phyloP scores from a whole-genome alignment of 2,329 filamentous ascomycete genomes.

The Phaeoacremonium minimum region DNA sequence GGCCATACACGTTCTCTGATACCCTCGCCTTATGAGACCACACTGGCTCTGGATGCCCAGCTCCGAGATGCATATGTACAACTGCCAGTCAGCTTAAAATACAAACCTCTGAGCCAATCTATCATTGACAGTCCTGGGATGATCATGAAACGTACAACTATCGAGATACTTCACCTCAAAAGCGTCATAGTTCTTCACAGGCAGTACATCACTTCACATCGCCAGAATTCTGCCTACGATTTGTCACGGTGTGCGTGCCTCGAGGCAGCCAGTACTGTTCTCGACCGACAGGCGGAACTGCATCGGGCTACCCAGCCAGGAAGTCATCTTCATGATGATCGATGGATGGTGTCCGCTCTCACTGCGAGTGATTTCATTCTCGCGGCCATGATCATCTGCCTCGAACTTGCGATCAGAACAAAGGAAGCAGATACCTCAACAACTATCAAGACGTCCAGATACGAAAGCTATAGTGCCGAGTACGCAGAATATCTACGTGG shows the following conservation, averaged over 20 bases:
- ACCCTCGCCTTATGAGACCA: constrained; percentile 7
- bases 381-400: constrained; percentile 45
- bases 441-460: neutral
- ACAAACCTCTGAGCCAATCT: constrained; percentile 17
- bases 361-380: constrained; percentile 45
- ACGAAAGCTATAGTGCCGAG: constrained; percentile 7
- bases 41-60: constrained; percentile 13
- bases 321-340: constrained; percentile 34
- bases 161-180: constrained; percentile 25
- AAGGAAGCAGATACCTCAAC: constrained; percentile 2
- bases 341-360: constrained; percentile 40
- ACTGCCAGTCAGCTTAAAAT: constrained; percentile 18
- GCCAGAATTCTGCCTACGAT: constrained; percentile 8
- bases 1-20: constrained; percentile 11
- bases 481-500: neutral
- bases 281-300: constrained; percentile 22
- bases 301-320: constrained; percentile 30
- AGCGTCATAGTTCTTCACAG: constrained; percentile 25
- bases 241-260: constrained; percentile 17
- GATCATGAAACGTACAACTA: constrained; percentile 19
- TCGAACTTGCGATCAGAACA: constrained; percentile 23
- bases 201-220: constrained; percentile 14
- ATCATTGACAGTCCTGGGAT: constrained; percentile 17
- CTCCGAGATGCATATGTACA: constrained; percentile 13
- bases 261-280: constrained; percentile 16